A percentile compares a stretch with the other conserved stretches of the same genome.
phyloP scores from a whole-genome alignment of 768 basidiomycete species.

The Chalciporus piperatus region DNA sequence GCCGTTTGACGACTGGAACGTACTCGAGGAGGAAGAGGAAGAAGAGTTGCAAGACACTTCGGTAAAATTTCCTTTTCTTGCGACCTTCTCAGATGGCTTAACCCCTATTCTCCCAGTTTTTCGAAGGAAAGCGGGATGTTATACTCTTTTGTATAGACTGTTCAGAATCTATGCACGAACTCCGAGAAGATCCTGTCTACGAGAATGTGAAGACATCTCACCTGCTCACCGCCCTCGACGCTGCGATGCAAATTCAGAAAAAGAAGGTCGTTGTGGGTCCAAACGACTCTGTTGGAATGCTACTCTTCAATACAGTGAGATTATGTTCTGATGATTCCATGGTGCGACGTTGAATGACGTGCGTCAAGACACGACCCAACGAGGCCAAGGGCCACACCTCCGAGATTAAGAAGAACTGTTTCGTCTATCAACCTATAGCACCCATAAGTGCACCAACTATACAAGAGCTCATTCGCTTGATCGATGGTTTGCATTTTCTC shows the following conservation, averaged over 20 bases:
- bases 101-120: slow-evolving; percentile 42
- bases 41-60: slow-evolving; percentile 74
- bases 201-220: slow-evolving; percentile 72
- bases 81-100: neutral
- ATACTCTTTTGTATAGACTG: slow-evolving; percentile 96
- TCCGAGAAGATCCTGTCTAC: slow-evolving; percentile 60
- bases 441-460: slow-evolving; percentile 80
- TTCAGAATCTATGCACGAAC: slow-evolving; percentile 82
- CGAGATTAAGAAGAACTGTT: slow-evolving; percentile 68
- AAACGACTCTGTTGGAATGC: slow-evolving; percentile 84
- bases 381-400: slow-evolving; percentile 40
- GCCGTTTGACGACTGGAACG: slow-evolving; percentile 79
- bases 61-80: slow-evolving; percentile 36
- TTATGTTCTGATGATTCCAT: neutral
- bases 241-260: slow-evolving; percentile 85
- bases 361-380: slow-evolving; percentile 22
- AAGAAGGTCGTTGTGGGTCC: slow-evolving; percentile 87
- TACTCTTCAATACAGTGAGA: slow-evolving; percentile 91
- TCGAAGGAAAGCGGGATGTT: slow-evolving; percentile 78
- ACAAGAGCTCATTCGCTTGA: slow-evolving; percentile 69
- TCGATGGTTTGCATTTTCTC: slow-evolving; percentile 59
- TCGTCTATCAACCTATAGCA: slow-evolving; percentile 71
- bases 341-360: neutral
- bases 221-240: slow-evolving; percentile 74
- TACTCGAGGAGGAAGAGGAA: slow-evolving; percentile 76